Percentiles rank a stretch among this genome's conserved stretches.
Evolutionary conservation across 805 yeast species (phyloP).

Genomic region (Candida loeiensis): DNA sequence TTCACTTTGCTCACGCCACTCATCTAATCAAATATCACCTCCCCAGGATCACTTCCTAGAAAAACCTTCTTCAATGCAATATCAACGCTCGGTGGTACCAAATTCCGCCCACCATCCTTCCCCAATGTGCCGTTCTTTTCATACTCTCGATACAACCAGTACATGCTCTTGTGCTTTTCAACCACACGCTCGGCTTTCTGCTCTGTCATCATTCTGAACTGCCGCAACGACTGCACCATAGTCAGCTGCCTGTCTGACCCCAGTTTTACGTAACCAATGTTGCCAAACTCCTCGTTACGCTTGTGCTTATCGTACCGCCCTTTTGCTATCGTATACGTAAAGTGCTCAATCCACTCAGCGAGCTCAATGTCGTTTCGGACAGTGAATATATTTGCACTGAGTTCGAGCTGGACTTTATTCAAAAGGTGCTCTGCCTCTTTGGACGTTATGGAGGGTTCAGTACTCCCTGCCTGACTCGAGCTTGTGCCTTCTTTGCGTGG

Average conservation of each 20-base stretch:
- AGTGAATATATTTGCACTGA: slow-evolving; percentile 49
- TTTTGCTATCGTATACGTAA: slow-evolving; percentile 53
- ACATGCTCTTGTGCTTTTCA: slow-evolving; percentile 33
- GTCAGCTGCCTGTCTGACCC: slow-evolving; percentile 48
- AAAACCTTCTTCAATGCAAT: slow-evolving; percentile 46
- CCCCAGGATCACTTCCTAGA: slow-evolving; percentile 48
- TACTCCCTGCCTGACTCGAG: background rate
- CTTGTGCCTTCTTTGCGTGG: slow-evolving; percentile 1
- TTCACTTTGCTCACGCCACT: no score
- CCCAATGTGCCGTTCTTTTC: slow-evolving; percentile 31
- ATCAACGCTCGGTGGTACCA: slow-evolving; percentile 51
- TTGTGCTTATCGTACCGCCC: slow-evolving; percentile 54
- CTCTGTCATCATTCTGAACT: slow-evolving; percentile 56
- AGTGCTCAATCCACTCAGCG: slow-evolving; percentile 50
- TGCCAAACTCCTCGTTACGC: slow-evolving; percentile 52
- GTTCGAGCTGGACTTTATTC: slow-evolving; percentile 43
- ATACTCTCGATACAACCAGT: slow-evolving; percentile 26
- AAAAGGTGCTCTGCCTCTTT: slow-evolving; percentile 34
- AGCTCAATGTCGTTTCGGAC: slow-evolving; percentile 46
- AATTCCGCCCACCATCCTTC: slow-evolving; percentile 41
- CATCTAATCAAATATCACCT: slow-evolving; percentile 24
- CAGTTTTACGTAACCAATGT: slow-evolving; percentile 52
- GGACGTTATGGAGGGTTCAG: background rate
- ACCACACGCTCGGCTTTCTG: slow-evolving; percentile 46
- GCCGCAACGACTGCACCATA: slow-evolving; percentile 48